Evolutionary conservation across 2,329 filamentous ascomycete species (phyloP).

Genomic region (Corynespora cassiicola): DNA sequence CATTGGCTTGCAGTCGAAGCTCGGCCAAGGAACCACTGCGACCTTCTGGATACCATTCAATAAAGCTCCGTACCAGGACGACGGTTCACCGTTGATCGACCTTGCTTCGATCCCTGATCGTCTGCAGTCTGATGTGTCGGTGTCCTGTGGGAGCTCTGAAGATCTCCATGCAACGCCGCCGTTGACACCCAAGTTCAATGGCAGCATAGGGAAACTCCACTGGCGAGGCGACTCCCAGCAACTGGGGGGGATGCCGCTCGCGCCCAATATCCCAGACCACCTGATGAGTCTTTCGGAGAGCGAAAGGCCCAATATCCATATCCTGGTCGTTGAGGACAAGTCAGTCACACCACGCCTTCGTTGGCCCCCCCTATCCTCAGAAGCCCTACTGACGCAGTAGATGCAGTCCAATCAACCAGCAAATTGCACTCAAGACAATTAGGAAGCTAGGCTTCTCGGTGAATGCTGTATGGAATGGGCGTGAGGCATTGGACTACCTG

Average conservation of each 20-base stretch:
- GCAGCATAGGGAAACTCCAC: slow-evolving; percentile 13
- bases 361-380: neutral
- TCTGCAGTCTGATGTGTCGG: slow-evolving; percentile 61
- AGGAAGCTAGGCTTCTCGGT: slow-evolving; percentile 75
- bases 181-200: slow-evolving; percentile 34
- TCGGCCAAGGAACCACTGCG: slow-evolving; percentile 74
- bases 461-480: slow-evolving; percentile 76
- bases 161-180: slow-evolving; percentile 58
- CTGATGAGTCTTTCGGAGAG: slow-evolving; percentile 58
- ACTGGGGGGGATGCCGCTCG: slow-evolving; percentile 15
- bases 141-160: slow-evolving; percentile 73
- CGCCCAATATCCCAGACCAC: slow-evolving; percentile 36
- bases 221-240: slow-evolving; percentile 9
- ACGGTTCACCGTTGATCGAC: slow-evolving; percentile 62
- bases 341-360: slow-evolving; percentile 47
- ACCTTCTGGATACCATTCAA: slow-evolving; percentile 80
- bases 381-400: slow-evolving; percentile 8
- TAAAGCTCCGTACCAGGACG: slow-evolving; percentile 65
- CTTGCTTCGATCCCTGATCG: slow-evolving; percentile 71
- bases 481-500: slow-evolving; percentile 79
- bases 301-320: slow-evolving; percentile 68
- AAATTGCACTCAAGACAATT: slow-evolving; percentile 78
- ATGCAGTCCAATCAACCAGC: slow-evolving; percentile 67
- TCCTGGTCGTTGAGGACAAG: slow-evolving; percentile 86
- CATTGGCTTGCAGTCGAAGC: slow-evolving; percentile 72